Evolutionary conservation across 257 asterid species (phyloP).

Genomic region (Anisodus acutangulus): DNA sequence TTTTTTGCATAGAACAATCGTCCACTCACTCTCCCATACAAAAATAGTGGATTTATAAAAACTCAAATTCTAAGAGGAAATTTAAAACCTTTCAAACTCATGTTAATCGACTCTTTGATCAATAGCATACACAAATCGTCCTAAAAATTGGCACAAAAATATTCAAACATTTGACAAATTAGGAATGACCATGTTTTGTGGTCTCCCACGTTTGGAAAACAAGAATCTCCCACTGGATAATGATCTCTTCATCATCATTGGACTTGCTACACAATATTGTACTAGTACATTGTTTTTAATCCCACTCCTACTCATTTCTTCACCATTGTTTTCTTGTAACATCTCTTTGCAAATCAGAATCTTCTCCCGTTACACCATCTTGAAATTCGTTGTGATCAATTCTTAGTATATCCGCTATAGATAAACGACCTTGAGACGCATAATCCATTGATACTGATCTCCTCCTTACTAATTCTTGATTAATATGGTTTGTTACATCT

Average conservation of each 20-base stretch:
- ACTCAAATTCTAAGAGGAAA: background rate
- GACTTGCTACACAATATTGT: conserved; percentile 24
- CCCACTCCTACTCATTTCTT: conserved; percentile 26
- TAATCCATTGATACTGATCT: conserved; percentile 28
- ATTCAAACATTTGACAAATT: conserved; percentile 12
- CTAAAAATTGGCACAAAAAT: background rate
- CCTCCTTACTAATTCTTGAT: conserved; percentile 22
- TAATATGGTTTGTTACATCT: background rate
- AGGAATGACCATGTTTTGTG: background rate
- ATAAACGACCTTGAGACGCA: conserved; percentile 11
- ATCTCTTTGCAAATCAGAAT: background rate
- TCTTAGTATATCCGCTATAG: conserved; percentile 27
- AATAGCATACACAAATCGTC: background rate
- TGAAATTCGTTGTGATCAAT: conserved; percentile 20
- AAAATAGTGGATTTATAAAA: background rate
- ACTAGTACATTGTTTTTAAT: conserved; percentile 15
- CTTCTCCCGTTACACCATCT: background rate
- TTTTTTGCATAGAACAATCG: background rate
- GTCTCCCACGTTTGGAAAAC: conserved; percentile 24
- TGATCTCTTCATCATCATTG: conserved; percentile 29
- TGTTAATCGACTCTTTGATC: background rate
- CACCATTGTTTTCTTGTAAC: conserved; percentile 22
- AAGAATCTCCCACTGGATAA: conserved; percentile 32
- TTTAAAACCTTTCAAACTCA: background rate
- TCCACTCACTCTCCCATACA: background rate